These are phyloP conservation scores for Puccinia coronata DNA, from an alignment of 1,284 basidiomycete genomes.

Conservation along the genomic window DNA sequence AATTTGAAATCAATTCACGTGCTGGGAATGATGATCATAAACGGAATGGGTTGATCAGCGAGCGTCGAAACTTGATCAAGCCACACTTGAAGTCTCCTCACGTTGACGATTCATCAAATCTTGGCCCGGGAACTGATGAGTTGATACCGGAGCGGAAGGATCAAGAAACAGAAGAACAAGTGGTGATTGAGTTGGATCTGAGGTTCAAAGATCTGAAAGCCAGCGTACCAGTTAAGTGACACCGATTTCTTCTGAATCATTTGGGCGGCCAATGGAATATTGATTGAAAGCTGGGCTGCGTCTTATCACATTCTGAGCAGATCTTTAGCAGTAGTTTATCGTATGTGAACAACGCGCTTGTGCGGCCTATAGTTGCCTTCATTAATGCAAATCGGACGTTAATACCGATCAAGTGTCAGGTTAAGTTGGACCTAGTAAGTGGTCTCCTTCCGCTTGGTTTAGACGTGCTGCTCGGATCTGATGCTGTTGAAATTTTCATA, in stretches of 20 bases:
- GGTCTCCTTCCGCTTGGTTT: not conserved
- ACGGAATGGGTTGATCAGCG: constrained; percentile 47
- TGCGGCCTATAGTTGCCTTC: constrained; percentile 95
- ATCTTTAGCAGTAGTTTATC: constrained; percentile 82
- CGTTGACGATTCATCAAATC: constrained; percentile 56
- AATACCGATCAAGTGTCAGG: constrained; percentile 83
- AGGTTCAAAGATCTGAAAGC: constrained; percentile 95
- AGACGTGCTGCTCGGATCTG: not conserved
- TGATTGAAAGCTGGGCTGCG: not conserved
- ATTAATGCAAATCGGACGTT: constrained; percentile 95
- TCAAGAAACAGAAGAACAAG: constrained; percentile 22
- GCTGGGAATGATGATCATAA: constrained; percentile 13
- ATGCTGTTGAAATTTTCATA: constrained; percentile 18
- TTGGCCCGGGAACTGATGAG: constrained; percentile 51
- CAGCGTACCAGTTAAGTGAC: constrained; percentile 75
- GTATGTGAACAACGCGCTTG: constrained; percentile 90
- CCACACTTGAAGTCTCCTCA: constrained; percentile 28
- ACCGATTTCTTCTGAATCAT: not conserved
- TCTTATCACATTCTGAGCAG: constrained; percentile 63
- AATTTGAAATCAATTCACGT: constrained; percentile 36
- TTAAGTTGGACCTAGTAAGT: constrained; percentile 69
- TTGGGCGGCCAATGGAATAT: too few species aligned
- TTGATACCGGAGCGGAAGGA: constrained; percentile 50
- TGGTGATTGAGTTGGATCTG: constrained; percentile 84
- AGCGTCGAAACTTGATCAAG: constrained; percentile 49